Base-by-base conservation (phyloP, 108 stramenopile species). In the Parmales sp. region DNA sequence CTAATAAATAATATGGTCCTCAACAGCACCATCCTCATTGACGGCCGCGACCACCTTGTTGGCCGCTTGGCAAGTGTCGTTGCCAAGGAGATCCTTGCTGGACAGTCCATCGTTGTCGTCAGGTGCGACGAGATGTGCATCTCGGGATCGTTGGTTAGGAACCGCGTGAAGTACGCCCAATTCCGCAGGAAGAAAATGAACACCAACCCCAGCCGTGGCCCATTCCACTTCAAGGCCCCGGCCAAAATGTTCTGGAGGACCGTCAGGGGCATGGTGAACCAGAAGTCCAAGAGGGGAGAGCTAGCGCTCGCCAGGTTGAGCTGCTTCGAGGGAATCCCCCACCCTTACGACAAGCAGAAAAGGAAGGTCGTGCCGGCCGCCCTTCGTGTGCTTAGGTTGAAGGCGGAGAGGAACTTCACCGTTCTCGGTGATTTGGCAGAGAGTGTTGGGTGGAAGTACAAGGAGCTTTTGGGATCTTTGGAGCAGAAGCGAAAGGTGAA, bases 241-340 rank as follows among this genome's bases (percentile, higher is more conserved):
- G 88, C 97, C 48, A 72, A 87, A 28, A 97, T 98, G 83, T 88
- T 99, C 49, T 98, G 93, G 95, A 83, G 99, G 48, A 97, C 95
- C 51, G 88, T 99, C 71, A 95, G 99, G 43, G 99, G 99, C 69
- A 99, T 99, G 99, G 74, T 98, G 45, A 90, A 96, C 54, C 97
- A 98, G 74, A 99, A 96, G 92, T 91, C 95, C 23, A 79, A 80
- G 43, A 89, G 99, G 38, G 99, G 99, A 54, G 85, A 90, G 66
- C 89, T 82, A 16, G 99, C 99, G 11, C 76, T 99, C 60, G 75
- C 72, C 51, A 90, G 96, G 70, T 82, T 99, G n/a, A 88, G 90
- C 67, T 88, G 89, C 64, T 98, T 96, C 73, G 99, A 99, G 78
- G 99, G 99, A 71, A 90, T 99, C 72, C 99, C 99, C 38, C 88